Conservation (phyloP, 2,329 filamentous ascomycete genomes). For the Cephalotrichum gorgonifer region DNA sequence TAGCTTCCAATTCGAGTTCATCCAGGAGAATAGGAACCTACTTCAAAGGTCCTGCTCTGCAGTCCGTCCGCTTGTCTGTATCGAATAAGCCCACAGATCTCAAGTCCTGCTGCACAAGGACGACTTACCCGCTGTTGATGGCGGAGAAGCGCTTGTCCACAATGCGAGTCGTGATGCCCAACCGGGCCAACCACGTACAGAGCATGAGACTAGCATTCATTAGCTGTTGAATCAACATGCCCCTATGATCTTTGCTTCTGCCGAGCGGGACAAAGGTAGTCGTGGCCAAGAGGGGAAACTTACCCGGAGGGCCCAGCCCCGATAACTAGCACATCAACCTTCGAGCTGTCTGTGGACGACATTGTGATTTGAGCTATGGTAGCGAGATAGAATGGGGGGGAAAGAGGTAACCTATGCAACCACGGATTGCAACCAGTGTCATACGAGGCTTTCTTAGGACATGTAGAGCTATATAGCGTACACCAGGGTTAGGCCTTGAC, state of each 20-base stretch:
- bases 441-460: too few species aligned
- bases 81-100: neutral
- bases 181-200: slow-evolving; percentile 29
- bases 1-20: neutral
- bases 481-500: too few species aligned
- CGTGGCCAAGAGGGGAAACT: neutral
- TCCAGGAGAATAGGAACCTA: neutral
- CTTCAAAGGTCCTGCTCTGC: neutral
- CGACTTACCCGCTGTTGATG: slow-evolving; percentile 24
- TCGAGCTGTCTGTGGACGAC: slow-evolving; percentile 9
- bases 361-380: too few species aligned
- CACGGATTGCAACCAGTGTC: too few species aligned
- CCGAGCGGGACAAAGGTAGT: neutral
- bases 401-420: too few species aligned
- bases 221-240: neutral
- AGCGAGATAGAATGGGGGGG: too few species aligned
- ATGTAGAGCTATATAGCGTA: too few species aligned
- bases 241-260: too few species aligned
- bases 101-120: too few species aligned
- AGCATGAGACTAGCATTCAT: slow-evolving; percentile 22
- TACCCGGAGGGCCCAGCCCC: slow-evolving; percentile 27
- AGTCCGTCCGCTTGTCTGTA: neutral
- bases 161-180: slow-evolving; percentile 29
- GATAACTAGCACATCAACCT: slow-evolving; percentile 25
- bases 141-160: slow-evolving; percentile 33